Evolutionary conservation across 352 stramenopile species (phyloP), one percentile per base, ranked within the genome.

Genomic region (Phytophthora crassamura): DNA sequence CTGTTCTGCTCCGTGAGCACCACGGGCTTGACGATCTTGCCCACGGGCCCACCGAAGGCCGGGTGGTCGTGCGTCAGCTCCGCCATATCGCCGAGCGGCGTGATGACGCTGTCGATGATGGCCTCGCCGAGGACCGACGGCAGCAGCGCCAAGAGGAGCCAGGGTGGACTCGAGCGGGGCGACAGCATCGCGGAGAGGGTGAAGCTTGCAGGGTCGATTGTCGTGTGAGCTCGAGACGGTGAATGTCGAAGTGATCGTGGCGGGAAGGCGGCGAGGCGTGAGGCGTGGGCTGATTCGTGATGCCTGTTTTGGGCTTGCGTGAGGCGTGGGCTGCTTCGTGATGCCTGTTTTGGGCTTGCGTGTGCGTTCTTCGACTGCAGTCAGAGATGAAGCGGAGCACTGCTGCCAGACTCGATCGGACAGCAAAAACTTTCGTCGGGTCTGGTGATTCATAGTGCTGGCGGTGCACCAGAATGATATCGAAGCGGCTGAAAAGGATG

Each of bases 51-150:
- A 11, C 75, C 75, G 49, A 64, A 84, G 25, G 75, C 75, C 36
- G 75, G 75, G 64, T 84, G 75, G 39, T 46, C 70, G 55, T 72
- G 75, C 2, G 60, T 74, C 45, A 82, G 62, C 38, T 32, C 25
- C 10, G 74, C 66, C 14, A 59, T 66, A 12, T 74, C 63, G 39
- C 62, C 58, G 14, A 60, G 40, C 2, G 48, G 39, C 7, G 73
- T 80, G 56, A 74, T 47, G 15, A 72, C 61, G 35, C 66, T 66
- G 35, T 77, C 77, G 53, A 64, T 57, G 58, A 80, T 66, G 22
- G 64, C 47, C 35, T 68, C 34, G 52, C 40, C 59, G 54, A 67
- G 53, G 2, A 49, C 18, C 6, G 36, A 43, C 16, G 49, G 49
- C n/a, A 69, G 46, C 11, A 56, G 34, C 14, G 38, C 54, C 43